A percentile compares a stretch with the other conserved stretches of the same genome.
phyloP scores from a whole-genome alignment of 768 basidiomycete species.

The Tubosaeta sp. region DNA sequence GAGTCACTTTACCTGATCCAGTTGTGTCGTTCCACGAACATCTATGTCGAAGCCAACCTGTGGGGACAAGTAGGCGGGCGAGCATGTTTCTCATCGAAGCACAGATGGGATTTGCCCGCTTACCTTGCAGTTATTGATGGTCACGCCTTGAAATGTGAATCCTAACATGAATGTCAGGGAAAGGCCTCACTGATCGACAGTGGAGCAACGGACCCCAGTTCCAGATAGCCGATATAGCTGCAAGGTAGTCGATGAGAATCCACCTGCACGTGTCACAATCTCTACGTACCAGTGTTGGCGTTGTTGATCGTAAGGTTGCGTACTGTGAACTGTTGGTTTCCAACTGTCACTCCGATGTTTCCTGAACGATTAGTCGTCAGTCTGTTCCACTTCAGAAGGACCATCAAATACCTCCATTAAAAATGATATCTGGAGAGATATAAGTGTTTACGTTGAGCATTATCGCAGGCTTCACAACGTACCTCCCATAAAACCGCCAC shows the following conservation, averaged over 20 bases:
- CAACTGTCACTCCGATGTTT: constrained; percentile 62
- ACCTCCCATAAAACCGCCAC: constrained; percentile 58
- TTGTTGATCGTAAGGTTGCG: constrained; percentile 56
- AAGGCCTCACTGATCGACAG: background rate
- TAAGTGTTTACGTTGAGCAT: background rate
- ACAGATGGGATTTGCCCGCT: background rate
- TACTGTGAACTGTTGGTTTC: constrained; percentile 77
- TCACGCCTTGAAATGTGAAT: constrained; percentile 52
- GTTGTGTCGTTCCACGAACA: constrained; percentile 34
- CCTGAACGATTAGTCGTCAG: constrained; percentile 14
- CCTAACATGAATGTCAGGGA: constrained; percentile 23
- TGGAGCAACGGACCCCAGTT: constrained; percentile 35
- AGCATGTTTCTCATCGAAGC: background rate
- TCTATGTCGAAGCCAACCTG: constrained; percentile 43
- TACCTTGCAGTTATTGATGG: constrained; percentile 38
- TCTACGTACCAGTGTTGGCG: constrained; percentile 33
- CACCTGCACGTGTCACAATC: background rate
- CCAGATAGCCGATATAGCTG: constrained; percentile 33
- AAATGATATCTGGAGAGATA: constrained; percentile 32
- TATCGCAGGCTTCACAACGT: constrained; percentile 5
- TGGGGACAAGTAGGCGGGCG: background rate
- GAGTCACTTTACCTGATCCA: constrained; percentile 28
- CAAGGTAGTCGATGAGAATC: background rate
- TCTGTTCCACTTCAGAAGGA: background rate
- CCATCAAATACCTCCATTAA: constrained; percentile 35